A percentile compares a stretch with the other conserved stretches of the same genome.
These are phyloP conservation scores for Albophoma yamanashiensis DNA, from an alignment of 2,329 filamentous ascomycete species.

Conservation along the genomic window DNA sequence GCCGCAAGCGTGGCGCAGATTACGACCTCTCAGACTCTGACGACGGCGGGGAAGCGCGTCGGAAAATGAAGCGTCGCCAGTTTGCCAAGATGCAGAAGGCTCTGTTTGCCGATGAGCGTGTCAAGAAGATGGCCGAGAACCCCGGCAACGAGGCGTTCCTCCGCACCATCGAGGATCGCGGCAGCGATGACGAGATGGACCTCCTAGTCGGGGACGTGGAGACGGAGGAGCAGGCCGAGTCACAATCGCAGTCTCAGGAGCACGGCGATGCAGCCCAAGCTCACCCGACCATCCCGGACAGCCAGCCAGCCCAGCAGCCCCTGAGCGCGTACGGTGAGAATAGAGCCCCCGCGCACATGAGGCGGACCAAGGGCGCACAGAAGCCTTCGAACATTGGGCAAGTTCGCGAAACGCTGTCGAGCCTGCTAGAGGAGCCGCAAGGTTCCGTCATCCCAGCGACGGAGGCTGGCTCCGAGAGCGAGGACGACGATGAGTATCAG, in stretches of 20 bases:
- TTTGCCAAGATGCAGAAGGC: slow-evolving; percentile 89
- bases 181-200: slow-evolving; percentile 65
- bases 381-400: slow-evolving; percentile 69
- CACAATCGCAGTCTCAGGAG: slow-evolving; percentile 20
- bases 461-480: slow-evolving; percentile 23
- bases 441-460: slow-evolving; percentile 37
- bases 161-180: slow-evolving; percentile 75
- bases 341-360: slow-evolving; percentile 48
- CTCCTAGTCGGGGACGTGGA: slow-evolving; percentile 50
- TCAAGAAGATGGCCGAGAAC: slow-evolving; percentile 83
- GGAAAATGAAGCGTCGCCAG: slow-evolving; percentile 74
- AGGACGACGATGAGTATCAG: slow-evolving; percentile 24
- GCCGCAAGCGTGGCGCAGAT: slow-evolving; percentile 72
- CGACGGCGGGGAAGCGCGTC: slow-evolving; percentile 68
- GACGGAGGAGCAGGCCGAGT: slow-evolving; percentile 22
- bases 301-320: slow-evolving; percentile 32
- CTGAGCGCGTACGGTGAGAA: slow-evolving; percentile 27
- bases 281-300: slow-evolving; percentile 34
- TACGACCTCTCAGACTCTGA: slow-evolving; percentile 86
- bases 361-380: slow-evolving; percentile 50
- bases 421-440: slow-evolving; percentile 62
- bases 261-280: slow-evolving; percentile 14
- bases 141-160: slow-evolving; percentile 87
- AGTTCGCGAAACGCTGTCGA: slow-evolving; percentile 73
- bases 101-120: slow-evolving; percentile 75